Conservation (phyloP, 2,329 filamentous ascomycete genomes). For the Metarhizium humberi region DNA sequence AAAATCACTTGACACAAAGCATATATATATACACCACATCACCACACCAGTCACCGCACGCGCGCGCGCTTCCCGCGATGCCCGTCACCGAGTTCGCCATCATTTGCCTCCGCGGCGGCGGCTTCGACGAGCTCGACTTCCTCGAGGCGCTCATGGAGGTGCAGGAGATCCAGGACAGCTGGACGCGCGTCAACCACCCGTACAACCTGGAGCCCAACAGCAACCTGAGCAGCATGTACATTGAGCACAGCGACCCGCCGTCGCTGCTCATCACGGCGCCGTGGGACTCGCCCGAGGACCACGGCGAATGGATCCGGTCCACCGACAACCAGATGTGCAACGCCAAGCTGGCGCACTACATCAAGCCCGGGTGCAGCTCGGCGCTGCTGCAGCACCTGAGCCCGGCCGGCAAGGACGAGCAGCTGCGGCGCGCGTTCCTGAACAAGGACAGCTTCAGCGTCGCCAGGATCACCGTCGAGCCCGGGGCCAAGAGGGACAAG, state of each 20-base stretch:
- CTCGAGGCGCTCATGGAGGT: conserved; percentile 21
- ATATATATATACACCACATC: neutral
- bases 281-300: conserved; percentile 33
- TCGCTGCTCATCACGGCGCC: conserved; percentile 33
- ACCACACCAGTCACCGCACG: neutral
- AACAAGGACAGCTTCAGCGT: conserved; percentile 25
- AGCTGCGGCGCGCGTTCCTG: conserved; percentile 16
- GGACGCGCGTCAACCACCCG: conserved; percentile 19
- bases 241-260: conserved; percentile 25
- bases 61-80: conserved; percentile 16
- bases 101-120: conserved; percentile 19
- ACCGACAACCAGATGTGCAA: conserved; percentile 29
- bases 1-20: too few relatives aligned
- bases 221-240: conserved; percentile 25
- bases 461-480: conserved; percentile 21
- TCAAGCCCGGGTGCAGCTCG: conserved; percentile 20
- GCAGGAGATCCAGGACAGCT: conserved; percentile 24
- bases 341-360: conserved; percentile 20
- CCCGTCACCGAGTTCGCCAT: conserved; percentile 31
- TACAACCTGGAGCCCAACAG: conserved; percentile 21
- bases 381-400: conserved; percentile 33
- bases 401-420: conserved; percentile 16
- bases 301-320: conserved; percentile 33
- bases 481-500: conserved; percentile 17
- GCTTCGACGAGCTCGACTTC: conserved; percentile 22